phyloP scores from a whole-genome alignment of 2,329 filamentous ascomycete species.

The Paecilomyces sp. region DNA sequence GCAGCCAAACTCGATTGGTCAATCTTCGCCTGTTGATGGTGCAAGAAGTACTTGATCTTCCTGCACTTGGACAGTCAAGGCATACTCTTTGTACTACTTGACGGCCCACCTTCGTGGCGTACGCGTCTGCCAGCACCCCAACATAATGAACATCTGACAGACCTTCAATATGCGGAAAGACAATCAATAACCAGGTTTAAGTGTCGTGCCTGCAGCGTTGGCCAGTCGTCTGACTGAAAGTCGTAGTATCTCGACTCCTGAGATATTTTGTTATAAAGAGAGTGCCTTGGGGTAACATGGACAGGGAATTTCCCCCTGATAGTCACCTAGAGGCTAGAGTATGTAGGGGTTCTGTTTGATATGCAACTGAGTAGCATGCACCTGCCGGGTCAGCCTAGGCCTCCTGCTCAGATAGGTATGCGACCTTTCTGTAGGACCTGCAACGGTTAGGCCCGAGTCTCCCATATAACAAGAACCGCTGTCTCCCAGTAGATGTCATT shows the following conservation, averaged over 20 bases:
- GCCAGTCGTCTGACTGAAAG: background rate
- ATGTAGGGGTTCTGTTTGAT: background rate
- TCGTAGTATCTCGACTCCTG: background rate
- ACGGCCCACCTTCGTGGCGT: background rate
- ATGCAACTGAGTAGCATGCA: background rate
- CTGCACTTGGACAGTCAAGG: background rate
- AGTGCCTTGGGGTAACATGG: background rate
- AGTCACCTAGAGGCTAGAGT: background rate
- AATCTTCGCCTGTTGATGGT: background rate
- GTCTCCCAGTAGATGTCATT: background rate
- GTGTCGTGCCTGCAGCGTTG: background rate
- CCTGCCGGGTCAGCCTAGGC: background rate
- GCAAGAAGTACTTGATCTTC: background rate
- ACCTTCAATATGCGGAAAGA: background rate
- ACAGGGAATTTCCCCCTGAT: background rate
- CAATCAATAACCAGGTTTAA: background rate
- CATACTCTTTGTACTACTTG: background rate
- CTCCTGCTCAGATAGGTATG: background rate
- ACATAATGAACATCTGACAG: background rate
- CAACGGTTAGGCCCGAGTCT: background rate
- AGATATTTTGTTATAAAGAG: background rate
- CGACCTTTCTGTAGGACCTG: background rate
- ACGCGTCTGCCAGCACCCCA: background rate
- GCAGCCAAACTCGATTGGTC: background rate
- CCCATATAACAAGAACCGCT: background rate